Conservation (phyloP, 176 grass and related monocot species). For the Eleusine indica region DNA sequence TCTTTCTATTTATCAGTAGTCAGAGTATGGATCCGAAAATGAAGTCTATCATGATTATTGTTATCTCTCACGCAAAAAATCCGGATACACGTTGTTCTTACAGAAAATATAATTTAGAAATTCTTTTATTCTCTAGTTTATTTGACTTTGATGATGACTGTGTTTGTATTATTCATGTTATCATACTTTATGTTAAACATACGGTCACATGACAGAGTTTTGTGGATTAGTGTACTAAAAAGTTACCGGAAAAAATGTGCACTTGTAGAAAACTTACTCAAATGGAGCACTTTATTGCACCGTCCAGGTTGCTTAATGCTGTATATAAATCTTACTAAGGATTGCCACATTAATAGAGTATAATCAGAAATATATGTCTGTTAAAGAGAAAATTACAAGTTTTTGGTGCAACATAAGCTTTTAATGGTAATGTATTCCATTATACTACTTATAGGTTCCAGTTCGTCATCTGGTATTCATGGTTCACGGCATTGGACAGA, state of each 20-base stretch:
- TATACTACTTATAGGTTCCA: slow-evolving; percentile 68
- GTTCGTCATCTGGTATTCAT: slow-evolving; percentile 98
- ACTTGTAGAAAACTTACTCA: slow-evolving; percentile 14
- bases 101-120: not conserved
- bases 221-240: not conserved
- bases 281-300: slow-evolving; percentile 1
- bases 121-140: not conserved
- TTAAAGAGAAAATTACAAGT: slow-evolving; percentile 23
- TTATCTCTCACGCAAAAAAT: slow-evolving; percentile 20
- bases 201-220: not conserved
- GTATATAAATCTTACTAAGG: slow-evolving; percentile 8
- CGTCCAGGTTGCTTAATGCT: not conserved
- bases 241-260: not conserved
- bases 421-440: not conserved
- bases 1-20: not conserved
- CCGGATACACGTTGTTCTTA: slow-evolving; percentile 9
- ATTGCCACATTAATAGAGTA: not conserved
- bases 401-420: slow-evolving; percentile 1
- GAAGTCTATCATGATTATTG: not conserved
- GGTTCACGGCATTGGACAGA: slow-evolving; percentile 98
- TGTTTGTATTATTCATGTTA: not conserved
- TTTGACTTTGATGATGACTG: not conserved
- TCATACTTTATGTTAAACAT: slow-evolving; percentile 11
- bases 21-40: not conserved
- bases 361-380: slow-evolving; percentile 24